Percentiles rank a stretch among this genome's conserved stretches.
Evolutionary conservation across 2,329 filamentous ascomycete species (phyloP).

Genomic region (Botrytis elliptica): DNA sequence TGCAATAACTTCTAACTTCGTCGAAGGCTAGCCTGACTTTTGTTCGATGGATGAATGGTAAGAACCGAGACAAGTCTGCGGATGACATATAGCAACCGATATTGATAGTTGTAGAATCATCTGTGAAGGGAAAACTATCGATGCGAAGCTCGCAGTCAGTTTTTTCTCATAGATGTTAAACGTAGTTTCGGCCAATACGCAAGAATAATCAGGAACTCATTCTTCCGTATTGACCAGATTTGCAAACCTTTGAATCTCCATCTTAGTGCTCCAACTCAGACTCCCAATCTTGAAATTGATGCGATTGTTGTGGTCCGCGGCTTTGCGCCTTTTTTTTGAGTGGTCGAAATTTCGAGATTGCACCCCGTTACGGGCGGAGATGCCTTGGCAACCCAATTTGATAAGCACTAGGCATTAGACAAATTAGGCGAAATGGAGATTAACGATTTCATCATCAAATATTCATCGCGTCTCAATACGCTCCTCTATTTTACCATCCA

Average conservation of each 20-base stretch:
- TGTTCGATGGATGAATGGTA: not conserved
- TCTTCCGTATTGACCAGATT: not conserved
- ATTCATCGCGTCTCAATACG: not conserved
- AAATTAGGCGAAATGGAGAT: not conserved
- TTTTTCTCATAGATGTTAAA: not conserved
- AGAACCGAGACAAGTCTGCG: not conserved
- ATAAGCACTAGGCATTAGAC: not conserved
- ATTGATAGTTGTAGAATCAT: not conserved
- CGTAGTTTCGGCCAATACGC: not conserved
- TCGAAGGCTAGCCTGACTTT: not conserved
- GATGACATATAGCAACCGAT: too few relatives aligned
- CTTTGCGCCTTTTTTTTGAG: not conserved
- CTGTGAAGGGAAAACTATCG: not conserved
- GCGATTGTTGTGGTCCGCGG: not conserved
- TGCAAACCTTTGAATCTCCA: not conserved
- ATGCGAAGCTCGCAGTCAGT: not conserved
- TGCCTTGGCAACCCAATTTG: not conserved
- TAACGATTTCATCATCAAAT: not conserved
- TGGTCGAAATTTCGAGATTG: not conserved
- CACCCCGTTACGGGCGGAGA: not conserved
- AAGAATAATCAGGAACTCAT: not conserved
- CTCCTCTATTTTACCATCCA: not conserved
- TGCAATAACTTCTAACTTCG: not conserved
- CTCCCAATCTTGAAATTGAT: not conserved
- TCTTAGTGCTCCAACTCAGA: not conserved